Evolutionary conservation across 1,139 yeast genomes (phyloP), one percentile per base, ranked within the genome.

Genomic region (Kodamaea alishanica): DNA sequence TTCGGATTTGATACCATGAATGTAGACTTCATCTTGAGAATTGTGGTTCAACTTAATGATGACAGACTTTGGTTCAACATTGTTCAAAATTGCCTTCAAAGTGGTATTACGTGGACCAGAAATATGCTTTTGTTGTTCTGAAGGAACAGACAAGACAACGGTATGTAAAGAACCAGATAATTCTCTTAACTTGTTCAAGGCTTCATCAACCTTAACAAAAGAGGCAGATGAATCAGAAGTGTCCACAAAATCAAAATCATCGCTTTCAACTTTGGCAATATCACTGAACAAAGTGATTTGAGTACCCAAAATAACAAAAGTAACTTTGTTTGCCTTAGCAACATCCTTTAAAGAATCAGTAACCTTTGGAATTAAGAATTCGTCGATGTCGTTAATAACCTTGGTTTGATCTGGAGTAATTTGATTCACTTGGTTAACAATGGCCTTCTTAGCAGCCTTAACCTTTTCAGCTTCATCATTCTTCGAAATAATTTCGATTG

Each of bases 371-470:
- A 77, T 67, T 46, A 89, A 78, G 56, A 85, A 83, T 9, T 77
- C 68, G 54, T 86, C 89, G 49, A 92, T 75, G 51, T 86, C 96
- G 12, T 66, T 60, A 38, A 88, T 65, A 7, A 68, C 67, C 48
- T 69, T 65, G 32, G 86, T 75, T 42, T 78, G 77, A 36, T 75
- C 73, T 32, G 97, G 96, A 20, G 87, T 70, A 44, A 83, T 73
- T 39, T 71, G 68, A 63, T 88, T 89, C 39, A 92, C 96, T 25
- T 75, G 66, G 25, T 77, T 70, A 43, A 92, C 88, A 46, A 92
- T 69, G 11, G 77, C 76, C 54, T 79, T 81, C 62, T 90, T 86
- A 26, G 72, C 65, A 28, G 50, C 45, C 49, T 68, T 70, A 40
- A 61, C 56, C 38, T 58, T 58, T 29, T 69, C 73, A 7, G 49